Evolutionary conservation across 2,329 filamentous ascomycete genomes (phyloP).

Genomic region (Emmonsia crescens): DNA sequence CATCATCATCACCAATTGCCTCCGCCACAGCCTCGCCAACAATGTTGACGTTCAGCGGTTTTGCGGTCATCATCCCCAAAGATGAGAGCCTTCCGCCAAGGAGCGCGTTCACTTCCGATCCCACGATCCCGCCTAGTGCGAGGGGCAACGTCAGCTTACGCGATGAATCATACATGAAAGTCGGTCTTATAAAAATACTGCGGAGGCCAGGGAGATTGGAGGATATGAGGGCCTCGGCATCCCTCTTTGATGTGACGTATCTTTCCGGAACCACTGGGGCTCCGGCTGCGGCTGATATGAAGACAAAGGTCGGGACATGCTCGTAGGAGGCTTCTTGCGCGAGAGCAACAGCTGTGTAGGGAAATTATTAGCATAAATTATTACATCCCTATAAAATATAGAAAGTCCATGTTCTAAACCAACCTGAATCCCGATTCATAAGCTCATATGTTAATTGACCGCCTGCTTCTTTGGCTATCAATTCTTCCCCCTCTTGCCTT

Average conservation of each 20-base stretch:
- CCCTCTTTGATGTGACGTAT: conserved; percentile 85
- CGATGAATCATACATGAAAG: conserved; percentile 80
- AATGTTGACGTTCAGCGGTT: conserved; percentile 75
- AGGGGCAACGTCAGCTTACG: conserved; percentile 74
- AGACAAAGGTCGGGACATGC: conserved; percentile 62
- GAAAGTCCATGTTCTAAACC: conserved; percentile 8
- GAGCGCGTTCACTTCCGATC: conserved; percentile 63
- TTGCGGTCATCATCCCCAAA: conserved; percentile 71
- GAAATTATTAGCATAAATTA: conserved; percentile 6
- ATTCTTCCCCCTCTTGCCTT: conserved; percentile 46
- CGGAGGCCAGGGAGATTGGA: conserved; percentile 64
- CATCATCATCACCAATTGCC: conserved; percentile 61
- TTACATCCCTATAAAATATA: neutral
- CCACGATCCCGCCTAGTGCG: conserved; percentile 64
- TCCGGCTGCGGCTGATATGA: conserved; percentile 78
- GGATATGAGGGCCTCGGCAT: conserved; percentile 70
- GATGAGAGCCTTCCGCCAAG: conserved; percentile 68
- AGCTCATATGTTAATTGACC: conserved; percentile 87
- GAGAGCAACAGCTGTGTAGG: conserved; percentile 59
- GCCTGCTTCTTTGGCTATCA: conserved; percentile 55
- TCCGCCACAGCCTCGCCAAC: conserved; percentile 88
- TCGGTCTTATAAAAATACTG: conserved; percentile 69
- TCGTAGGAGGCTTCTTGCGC: conserved; percentile 62
- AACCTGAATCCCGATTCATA: conserved; percentile 80
- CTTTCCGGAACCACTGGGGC: conserved; percentile 72